Conservation (phyloP, 768 basidiomycete genomes). For the Termitomyces sp. region DNA sequence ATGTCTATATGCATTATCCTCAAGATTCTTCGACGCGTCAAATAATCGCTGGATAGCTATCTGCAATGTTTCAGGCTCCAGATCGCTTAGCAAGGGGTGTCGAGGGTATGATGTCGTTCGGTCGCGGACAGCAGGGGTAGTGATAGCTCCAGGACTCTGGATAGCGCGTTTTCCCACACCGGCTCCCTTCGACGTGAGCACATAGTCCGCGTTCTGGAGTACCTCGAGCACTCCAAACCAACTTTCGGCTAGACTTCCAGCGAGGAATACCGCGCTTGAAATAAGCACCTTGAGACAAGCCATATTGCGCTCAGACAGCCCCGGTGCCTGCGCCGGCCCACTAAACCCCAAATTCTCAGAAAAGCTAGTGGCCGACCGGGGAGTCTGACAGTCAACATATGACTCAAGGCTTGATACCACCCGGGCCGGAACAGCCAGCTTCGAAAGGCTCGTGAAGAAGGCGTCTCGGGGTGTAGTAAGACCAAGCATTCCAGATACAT, state of each 20-base stretch:
- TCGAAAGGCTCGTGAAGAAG: constrained; percentile 85
- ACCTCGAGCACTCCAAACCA: constrained; percentile 92
- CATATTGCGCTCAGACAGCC: constrained; percentile 84
- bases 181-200: constrained; percentile 61
- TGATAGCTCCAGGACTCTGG: constrained; percentile 24
- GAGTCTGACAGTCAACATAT: constrained; percentile 45
- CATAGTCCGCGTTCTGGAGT: constrained; percentile 92
- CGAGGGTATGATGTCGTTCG: constrained; percentile 32
- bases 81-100: constrained; percentile 63
- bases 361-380: constrained; percentile 51
- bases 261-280: constrained; percentile 71
- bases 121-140: constrained; percentile 20
- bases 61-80: constrained; percentile 73
- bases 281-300: constrained; percentile 85
- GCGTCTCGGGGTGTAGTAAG: constrained; percentile 87
- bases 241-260: constrained; percentile 80
- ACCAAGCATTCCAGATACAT: constrained; percentile 85
- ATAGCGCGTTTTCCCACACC: constrained; percentile 26
- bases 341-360: constrained; percentile 67
- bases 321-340: constrained; percentile 51
- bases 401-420: constrained; percentile 81
- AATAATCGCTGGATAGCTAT: constrained; percentile 77
- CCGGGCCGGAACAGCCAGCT: constrained; percentile 85
- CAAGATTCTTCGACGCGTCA: constrained; percentile 77
- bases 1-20: constrained; percentile 74